Evolutionary conservation across 106 monocot species (phyloP).

Genomic region (Dioscorea zingiberensis): DNA sequence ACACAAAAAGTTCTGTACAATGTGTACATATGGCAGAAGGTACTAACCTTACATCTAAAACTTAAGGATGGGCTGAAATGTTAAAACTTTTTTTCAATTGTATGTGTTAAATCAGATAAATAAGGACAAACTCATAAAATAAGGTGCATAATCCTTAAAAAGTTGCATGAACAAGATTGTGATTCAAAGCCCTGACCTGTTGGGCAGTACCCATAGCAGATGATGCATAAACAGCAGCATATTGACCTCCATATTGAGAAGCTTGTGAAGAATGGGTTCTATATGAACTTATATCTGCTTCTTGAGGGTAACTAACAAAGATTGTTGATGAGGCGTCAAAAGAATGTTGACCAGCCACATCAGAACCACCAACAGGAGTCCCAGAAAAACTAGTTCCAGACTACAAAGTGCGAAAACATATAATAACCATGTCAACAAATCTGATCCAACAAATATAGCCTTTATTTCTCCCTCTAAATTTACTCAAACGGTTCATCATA

Average conservation of each 20-base stretch:
- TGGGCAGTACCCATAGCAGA: slow-evolving; percentile 41
- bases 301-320: slow-evolving; percentile 38
- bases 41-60: too few relatives aligned
- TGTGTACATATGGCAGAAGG: too few relatives aligned
- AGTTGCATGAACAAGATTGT: neutral
- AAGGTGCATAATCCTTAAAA: neutral
- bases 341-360: slow-evolving; percentile 20
- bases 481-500: too few relatives aligned
- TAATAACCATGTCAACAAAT: neutral
- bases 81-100: neutral
- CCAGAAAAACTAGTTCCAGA: slow-evolving; percentile 28
- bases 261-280: slow-evolving; percentile 42
- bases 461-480: too few relatives aligned
- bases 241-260: slow-evolving; percentile 67
- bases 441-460: too few relatives aligned
- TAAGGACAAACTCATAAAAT: neutral
- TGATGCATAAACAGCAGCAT: slow-evolving; percentile 78
- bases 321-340: slow-evolving; percentile 30
- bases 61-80: too few relatives aligned
- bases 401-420: slow-evolving; percentile 11
- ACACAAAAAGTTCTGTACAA: too few relatives aligned
- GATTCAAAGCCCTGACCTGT: slow-evolving; percentile 30
- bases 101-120: neutral
- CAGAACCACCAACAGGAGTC: slow-evolving; percentile 19
- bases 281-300: slow-evolving; percentile 44